phyloP scores from a whole-genome alignment of 441 rosid genomes.

The Adansonia grandidieri region DNA sequence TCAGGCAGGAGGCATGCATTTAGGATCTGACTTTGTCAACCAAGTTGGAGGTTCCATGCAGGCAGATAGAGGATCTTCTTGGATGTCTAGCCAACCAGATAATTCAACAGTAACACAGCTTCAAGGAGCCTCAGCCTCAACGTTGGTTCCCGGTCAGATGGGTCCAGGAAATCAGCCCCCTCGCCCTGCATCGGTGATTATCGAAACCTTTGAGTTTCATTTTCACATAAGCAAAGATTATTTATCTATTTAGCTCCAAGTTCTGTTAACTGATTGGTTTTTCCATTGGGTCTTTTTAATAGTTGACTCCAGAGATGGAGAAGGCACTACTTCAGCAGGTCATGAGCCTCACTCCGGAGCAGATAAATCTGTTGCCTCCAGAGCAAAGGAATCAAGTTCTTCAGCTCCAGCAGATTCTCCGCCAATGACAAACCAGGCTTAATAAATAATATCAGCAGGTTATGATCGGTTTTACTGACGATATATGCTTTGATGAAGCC shows the following conservation, averaged over 20 bases:
- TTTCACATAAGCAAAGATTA: constrained; percentile 13
- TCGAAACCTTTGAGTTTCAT: constrained; percentile 14
- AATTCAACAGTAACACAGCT: constrained; percentile 54
- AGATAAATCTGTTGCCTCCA: constrained; percentile 81
- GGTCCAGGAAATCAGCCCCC: constrained; percentile 63
- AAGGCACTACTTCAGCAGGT: constrained; percentile 93
- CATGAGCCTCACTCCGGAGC: constrained; percentile 95
- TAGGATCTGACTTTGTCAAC: constrained; percentile 65
- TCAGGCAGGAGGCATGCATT: constrained; percentile 69
- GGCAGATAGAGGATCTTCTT: constrained; percentile 75
- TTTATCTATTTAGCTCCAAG: not conserved
- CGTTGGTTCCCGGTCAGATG: constrained; percentile 43
- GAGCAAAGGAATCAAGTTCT: constrained; percentile 94
- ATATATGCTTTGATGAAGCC: not conserved
- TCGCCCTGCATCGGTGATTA: constrained; percentile 60
- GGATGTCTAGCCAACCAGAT: constrained; percentile 74
- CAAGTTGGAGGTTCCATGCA: constrained; percentile 63
- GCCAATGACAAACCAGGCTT: constrained; percentile 74
- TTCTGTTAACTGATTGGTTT: constrained; percentile 16
- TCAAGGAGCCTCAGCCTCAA: constrained; percentile 48
- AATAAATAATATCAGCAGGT: constrained; percentile 64
- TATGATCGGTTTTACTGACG: constrained; percentile 40
- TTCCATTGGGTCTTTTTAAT: constrained; percentile 18
- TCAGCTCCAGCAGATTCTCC: constrained; percentile 94
- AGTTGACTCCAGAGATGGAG: constrained; percentile 97